Evolutionary conservation across 2,329 filamentous ascomycete genomes (phyloP).

Genomic region (Epichloe brachyelytri): DNA sequence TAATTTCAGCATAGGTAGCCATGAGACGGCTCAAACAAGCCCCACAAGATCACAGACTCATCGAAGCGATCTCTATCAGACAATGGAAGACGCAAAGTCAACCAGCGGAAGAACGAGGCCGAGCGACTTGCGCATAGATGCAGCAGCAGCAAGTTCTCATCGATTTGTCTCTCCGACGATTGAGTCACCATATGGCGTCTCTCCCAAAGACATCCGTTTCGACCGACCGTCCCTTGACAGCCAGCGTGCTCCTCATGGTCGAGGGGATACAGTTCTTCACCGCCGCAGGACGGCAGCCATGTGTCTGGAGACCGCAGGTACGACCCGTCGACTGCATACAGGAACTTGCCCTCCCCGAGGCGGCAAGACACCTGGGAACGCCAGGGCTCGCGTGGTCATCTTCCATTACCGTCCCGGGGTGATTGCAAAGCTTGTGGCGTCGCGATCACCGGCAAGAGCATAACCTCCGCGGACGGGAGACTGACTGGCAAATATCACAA

Average conservation of each 20-base stretch:
- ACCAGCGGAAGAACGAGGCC: constrained; percentile 28
- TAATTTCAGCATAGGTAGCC: constrained; percentile 42
- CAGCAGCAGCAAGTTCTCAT: constrained; percentile 15
- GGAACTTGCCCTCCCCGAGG: neutral
- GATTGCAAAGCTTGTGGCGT: constrained; percentile 73
- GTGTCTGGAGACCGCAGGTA: neutral
- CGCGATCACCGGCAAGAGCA: constrained; percentile 75
- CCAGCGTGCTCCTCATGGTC: neutral
- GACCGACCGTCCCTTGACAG: constrained; percentile 1
- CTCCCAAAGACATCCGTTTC: constrained; percentile 11
- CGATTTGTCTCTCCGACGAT: constrained; percentile 14
- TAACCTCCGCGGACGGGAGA: constrained; percentile 85
- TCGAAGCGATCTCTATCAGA: constrained; percentile 32
- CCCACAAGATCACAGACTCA: constrained; percentile 20
- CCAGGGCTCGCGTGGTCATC: constrained; percentile 26
- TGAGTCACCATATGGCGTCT: constrained; percentile 16
- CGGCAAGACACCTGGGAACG: constrained; percentile 8
- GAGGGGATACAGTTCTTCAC: constrained; percentile 4
- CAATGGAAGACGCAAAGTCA: constrained; percentile 44
- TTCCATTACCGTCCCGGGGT: constrained; percentile 43
- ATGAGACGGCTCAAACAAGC: constrained; percentile 46
- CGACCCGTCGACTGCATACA: neutral
- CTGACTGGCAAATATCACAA: constrained; percentile 92
- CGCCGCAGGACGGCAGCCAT: constrained; percentile 1
- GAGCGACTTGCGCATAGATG: constrained; percentile 21